Conservation (phyloP, 2,329 filamentous ascomycete species). For the Colletotrichum filicis region DNA sequence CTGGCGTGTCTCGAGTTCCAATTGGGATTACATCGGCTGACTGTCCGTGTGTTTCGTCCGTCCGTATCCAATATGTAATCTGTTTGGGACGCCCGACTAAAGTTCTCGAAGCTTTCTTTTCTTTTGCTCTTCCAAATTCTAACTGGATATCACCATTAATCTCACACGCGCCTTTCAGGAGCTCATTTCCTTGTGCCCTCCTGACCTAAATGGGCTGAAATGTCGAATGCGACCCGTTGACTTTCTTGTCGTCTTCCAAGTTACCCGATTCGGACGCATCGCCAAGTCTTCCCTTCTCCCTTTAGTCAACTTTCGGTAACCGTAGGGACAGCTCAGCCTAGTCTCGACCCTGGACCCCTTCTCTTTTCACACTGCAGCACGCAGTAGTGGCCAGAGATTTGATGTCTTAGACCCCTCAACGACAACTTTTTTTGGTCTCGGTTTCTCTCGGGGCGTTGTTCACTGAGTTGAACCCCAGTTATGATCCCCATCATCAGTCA, state of each 20-base stretch:
- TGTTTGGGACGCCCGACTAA: conserved; percentile 1
- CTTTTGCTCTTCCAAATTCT: too few species aligned
- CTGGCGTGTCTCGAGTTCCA: conserved; percentile 24
- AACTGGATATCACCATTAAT: not conserved
- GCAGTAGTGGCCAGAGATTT: not conserved
- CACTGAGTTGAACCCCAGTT: not conserved
- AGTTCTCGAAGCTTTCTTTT: not conserved
- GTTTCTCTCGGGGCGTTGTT: not conserved
- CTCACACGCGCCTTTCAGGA: not conserved
- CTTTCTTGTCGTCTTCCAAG: not conserved
- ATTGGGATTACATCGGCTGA: conserved; percentile 18
- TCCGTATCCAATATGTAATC: not conserved
- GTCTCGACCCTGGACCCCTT: conserved; percentile 21
- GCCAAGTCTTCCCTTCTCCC: not conserved
- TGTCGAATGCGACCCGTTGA: not conserved
- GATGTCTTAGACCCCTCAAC: conserved; percentile 20
- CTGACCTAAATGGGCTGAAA: not conserved
- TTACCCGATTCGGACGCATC: not conserved
- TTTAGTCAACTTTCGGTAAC: not conserved
- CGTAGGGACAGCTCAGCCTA: not conserved
- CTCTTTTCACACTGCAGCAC: not conserved
- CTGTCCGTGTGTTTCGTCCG: not conserved
- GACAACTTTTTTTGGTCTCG: not conserved
- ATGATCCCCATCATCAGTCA: not conserved
- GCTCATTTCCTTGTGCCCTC: conserved; percentile 9